Conservation (phyloP, 352 stramenopile genomes). For the Saprolegnia diclina region DNA sequence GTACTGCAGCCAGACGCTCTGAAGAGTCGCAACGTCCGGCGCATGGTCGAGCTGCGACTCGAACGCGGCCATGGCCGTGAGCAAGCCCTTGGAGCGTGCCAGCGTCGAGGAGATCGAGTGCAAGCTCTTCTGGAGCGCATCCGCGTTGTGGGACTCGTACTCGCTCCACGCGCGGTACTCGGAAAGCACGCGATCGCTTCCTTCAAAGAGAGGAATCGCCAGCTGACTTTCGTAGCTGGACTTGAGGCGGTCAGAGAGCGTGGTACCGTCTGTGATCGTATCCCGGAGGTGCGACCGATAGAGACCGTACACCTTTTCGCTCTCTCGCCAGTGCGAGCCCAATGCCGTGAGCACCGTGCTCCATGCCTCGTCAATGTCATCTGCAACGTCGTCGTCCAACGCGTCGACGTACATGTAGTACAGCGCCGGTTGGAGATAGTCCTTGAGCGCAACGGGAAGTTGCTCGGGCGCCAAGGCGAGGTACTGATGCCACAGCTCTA, state of each 20-base stretch:
- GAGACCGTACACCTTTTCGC: slow-evolving; percentile 21
- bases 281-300: slow-evolving; percentile 2
- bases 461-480: slow-evolving; percentile 1
- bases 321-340: slow-evolving; percentile 12
- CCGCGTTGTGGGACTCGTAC: slow-evolving; percentile 1
- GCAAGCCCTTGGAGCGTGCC: neutral
- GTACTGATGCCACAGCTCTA: slow-evolving; percentile 20
- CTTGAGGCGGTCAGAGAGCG: neutral
- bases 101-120: neutral
- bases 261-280: neutral
- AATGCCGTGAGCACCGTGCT: slow-evolving; percentile 3
- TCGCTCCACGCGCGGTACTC: slow-evolving; percentile 21
- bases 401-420: slow-evolving; percentile 23
- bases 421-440: slow-evolving; percentile 13
- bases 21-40: neutral
- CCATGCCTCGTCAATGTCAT: neutral
- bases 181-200: slow-evolving; percentile 15
- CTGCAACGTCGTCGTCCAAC: neutral
- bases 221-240: slow-evolving; percentile 16
- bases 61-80: neutral
- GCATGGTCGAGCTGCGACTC: neutral
- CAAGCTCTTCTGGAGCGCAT: neutral
- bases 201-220: slow-evolving; percentile 10
- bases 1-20: slow-evolving; percentile 10
- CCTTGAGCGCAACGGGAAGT: slow-evolving; percentile 8